phyloP scores from a whole-genome alignment of 2,329 filamentous ascomycete genomes.

The Alternaria sp. region DNA sequence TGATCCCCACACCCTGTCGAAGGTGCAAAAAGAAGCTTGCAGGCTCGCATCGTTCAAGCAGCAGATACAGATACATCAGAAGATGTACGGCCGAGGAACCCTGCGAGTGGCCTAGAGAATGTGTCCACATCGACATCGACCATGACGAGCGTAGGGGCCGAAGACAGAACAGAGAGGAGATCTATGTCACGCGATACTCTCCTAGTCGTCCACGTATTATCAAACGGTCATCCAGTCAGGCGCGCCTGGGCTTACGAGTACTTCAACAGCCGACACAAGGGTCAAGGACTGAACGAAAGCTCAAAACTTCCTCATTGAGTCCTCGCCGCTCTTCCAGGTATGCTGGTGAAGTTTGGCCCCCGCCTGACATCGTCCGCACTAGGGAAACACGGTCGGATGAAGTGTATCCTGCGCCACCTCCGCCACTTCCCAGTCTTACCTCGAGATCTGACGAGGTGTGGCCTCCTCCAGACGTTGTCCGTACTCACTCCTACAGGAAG shows the following conservation, averaged over 20 bases:
- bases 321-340: conserved; percentile 27
- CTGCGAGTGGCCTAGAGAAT: conserved; percentile 35
- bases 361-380: conserved; percentile 24
- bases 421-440: conserved; percentile 1
- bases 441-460: conserved; percentile 26
- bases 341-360: conserved; percentile 21
- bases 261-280: conserved; percentile 26
- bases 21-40: conserved; percentile 39
- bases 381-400: conserved; percentile 1
- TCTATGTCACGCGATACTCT: conserved; percentile 23
- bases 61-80: conserved; percentile 26
- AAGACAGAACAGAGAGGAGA: conserved; percentile 26
- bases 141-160: conserved; percentile 31
- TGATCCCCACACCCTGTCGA: conserved; percentile 34
- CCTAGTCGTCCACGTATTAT: conserved; percentile 24
- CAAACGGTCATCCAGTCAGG: conserved; percentile 24
- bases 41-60: conserved; percentile 15
- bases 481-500: conserved; percentile 30
- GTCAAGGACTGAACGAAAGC: conserved; percentile 12
- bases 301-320: conserved; percentile 28
- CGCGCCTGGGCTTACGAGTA: conserved; percentile 30
- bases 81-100: conserved; percentile 31
- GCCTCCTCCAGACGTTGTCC: conserved; percentile 31
- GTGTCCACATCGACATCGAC: conserved; percentile 24
- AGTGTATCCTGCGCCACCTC: neutral